Base-by-base conservation (phyloP, 2,329 filamentous ascomycete species). In the Penicillium sp. region DNA sequence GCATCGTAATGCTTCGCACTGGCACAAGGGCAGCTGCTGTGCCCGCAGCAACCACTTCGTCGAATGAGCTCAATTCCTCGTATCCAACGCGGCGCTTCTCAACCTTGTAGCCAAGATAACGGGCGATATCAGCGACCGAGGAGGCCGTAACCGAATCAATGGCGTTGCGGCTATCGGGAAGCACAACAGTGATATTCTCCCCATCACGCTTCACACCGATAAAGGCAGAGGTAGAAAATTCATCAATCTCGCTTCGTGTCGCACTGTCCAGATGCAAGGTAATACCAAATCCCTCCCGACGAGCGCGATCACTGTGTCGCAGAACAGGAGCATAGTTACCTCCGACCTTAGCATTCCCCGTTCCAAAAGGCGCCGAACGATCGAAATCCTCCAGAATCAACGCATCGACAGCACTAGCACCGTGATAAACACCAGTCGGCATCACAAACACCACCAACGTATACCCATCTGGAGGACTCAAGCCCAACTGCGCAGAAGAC, bases 251-350 rank as follows among this genome's bases (percentile, higher is more conserved):
- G 62, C 87, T 89, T 70, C 93, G 86, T 10, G 87, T 91, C 73
- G 89, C 88, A 76, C 91, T 95, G 79, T 98, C 95, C 58, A 98
- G 82, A 76, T 98, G 94, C 72, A 98, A 83, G 1, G 94, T 98
- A 73, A 98, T 98, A n/a, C 92, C 93, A 73, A 86, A 98, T 35
- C 94, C 94, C 62, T 92, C 86, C 19, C 83, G 81, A 61, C 89
- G 83, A 0, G 95, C 94, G 73, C 86, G 89, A 71, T 96, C 93
- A 73, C 91, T 96, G 85, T 92, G 93, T 59, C 91, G 85, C 72
- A 98, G 80, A 5, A 98, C 94, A 2, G 94, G 94, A 10, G 93
- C 94, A 75, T 98, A 98, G 81, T 98, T 98, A 15, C 94, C 95
- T 28, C 95, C 94, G 3, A 98, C 86, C 81, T 98, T 98, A n/a